These are phyloP conservation scores for Aciculosporium take DNA, from an alignment of 2,329 filamentous ascomycete species.

Conservation along the genomic window DNA sequence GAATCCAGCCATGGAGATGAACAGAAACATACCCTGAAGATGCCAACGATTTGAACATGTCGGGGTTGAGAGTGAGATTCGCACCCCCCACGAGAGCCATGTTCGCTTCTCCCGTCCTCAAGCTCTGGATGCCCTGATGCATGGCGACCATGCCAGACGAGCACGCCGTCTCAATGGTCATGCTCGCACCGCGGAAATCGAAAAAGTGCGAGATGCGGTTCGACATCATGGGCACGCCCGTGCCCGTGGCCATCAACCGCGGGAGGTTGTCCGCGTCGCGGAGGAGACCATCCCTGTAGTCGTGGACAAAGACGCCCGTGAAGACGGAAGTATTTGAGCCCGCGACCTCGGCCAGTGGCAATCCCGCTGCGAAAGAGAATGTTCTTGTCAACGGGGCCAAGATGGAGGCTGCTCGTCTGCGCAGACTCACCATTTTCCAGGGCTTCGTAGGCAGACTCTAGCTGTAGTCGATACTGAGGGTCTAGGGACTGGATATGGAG, in stretches of 20 bases:
- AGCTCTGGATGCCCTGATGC: slow-evolving; percentile 34
- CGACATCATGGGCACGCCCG: slow-evolving; percentile 36
- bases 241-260: slow-evolving; percentile 37
- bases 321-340: slow-evolving; percentile 36
- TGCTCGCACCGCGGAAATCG: slow-evolving; percentile 37
- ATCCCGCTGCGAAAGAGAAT: too few relatives aligned
- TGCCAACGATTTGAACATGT: slow-evolving; percentile 19
- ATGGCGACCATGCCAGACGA: slow-evolving; percentile 36
- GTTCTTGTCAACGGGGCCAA: too few relatives aligned
- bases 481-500: too few relatives aligned
- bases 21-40: too few relatives aligned
- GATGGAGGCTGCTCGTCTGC: too few relatives aligned
- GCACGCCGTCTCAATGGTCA: slow-evolving; percentile 38
- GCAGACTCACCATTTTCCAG: slow-evolving; percentile 39
- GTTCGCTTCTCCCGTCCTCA: slow-evolving; percentile 30
- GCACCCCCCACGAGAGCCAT: slow-evolving; percentile 33
- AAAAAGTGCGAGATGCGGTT: slow-evolving; percentile 43
- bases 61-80: slow-evolving; percentile 32
- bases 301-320: slow-evolving; percentile 31
- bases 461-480: slow-evolving; percentile 36
- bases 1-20: too few relatives aligned
- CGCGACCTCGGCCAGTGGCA: slow-evolving; percentile 31
- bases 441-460: slow-evolving; percentile 40
- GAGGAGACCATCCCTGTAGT: slow-evolving; percentile 31
- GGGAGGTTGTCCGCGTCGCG: slow-evolving; percentile 32